Conservation (phyloP, 208 protist genomes). For the Leishmania tropica region DNA sequence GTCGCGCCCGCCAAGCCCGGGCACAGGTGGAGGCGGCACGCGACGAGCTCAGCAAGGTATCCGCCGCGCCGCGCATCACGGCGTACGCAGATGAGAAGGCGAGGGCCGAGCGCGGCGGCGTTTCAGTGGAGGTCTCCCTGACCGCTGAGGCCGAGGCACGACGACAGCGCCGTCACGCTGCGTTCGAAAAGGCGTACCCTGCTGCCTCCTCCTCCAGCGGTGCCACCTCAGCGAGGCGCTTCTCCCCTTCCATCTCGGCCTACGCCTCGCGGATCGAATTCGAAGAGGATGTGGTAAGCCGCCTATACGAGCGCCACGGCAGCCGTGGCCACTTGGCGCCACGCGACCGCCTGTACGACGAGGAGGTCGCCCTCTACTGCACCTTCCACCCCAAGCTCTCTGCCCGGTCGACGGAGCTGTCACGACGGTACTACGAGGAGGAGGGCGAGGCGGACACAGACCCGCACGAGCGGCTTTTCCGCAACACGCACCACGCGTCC, state of each 20-base stretch:
- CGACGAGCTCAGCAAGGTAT: slow-evolving; percentile 37
- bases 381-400: slow-evolving; percentile 62
- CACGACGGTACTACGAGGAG: slow-evolving; percentile 47
- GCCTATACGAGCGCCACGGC: slow-evolving; percentile 44
- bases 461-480: slow-evolving; percentile 59
- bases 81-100: slow-evolving; percentile 53
- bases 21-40: slow-evolving; percentile 37
- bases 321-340: neutral
- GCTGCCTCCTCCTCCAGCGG: neutral
- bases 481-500: slow-evolving; percentile 32
- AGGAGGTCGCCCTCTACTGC: slow-evolving; percentile 38
- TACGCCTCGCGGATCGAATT: slow-evolving; percentile 45
- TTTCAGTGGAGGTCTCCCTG: slow-evolving; percentile 61
- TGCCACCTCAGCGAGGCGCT: neutral
- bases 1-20: slow-evolving; percentile 31
- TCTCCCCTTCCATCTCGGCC: slow-evolving; percentile 50
- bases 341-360: slow-evolving; percentile 28
- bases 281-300: slow-evolving; percentile 54
- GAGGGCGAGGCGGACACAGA: slow-evolving; percentile 16
- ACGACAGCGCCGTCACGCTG: slow-evolving; percentile 53
- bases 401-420: slow-evolving; percentile 44
- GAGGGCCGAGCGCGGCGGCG: slow-evolving; percentile 18
- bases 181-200: slow-evolving; percentile 38
- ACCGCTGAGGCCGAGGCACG: slow-evolving; percentile 53
- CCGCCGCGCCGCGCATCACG: slow-evolving; percentile 51